Conservation (phyloP, 345 rosid species). For the Salix suchowensis region DNA sequence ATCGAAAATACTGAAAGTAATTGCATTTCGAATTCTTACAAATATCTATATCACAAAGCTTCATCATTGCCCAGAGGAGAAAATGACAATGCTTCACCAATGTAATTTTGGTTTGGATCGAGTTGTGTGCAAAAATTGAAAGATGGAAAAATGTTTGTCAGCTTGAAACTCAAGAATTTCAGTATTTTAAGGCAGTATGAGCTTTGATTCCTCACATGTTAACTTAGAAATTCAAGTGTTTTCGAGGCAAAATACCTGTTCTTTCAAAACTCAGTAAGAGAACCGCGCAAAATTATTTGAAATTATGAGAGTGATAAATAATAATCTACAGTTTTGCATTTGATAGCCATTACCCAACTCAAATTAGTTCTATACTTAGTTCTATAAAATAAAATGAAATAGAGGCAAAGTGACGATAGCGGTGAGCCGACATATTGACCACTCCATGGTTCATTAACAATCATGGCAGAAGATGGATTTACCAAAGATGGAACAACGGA, state of each 20-base stretch:
- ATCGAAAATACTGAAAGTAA: too few relatives aligned
- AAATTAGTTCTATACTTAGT: too few relatives aligned
- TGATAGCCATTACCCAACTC: too few relatives aligned
- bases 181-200: background rate
- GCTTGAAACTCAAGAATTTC: background rate
- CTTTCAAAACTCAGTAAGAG: too few relatives aligned
- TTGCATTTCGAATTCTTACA: too few relatives aligned
- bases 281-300: too few relatives aligned
- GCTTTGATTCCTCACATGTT: background rate
- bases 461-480: conserved; percentile 27
- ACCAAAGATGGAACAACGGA: conserved; percentile 38
- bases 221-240: too few relatives aligned
- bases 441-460: background rate
- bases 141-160: background rate
- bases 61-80: background rate
- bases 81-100: conserved; percentile 3
- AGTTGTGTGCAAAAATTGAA: conserved; percentile 22
- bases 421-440: background rate
- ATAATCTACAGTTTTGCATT: too few relatives aligned
- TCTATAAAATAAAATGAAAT: too few relatives aligned
- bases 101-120: conserved; percentile 9
- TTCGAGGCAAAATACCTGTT: too few relatives aligned
- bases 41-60: background rate
- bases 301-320: too few relatives aligned
- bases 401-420: background rate